A percentile compares a stretch with the other conserved stretches of the same genome.
phyloP scores from a whole-genome alignment of 1,139 yeast species.

The Meyerozyma elateridarum region DNA sequence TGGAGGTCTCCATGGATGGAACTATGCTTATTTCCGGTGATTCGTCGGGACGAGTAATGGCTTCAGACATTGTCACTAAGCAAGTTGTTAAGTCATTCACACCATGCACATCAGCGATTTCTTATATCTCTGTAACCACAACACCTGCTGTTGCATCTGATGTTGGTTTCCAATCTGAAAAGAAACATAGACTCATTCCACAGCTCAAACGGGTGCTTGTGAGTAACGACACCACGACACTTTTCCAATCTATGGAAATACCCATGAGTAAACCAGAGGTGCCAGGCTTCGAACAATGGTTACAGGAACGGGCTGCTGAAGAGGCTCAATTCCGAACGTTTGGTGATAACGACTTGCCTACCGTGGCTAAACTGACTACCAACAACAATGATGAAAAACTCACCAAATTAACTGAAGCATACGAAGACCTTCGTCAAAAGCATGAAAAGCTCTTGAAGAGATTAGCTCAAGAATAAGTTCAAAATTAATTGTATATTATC shows the following conservation, averaged over 20 bases:
- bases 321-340: conserved; percentile 46
- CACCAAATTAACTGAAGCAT: conserved; percentile 49
- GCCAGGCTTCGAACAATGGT: conserved; percentile 33
- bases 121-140: conserved; percentile 19
- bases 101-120: conserved; percentile 41
- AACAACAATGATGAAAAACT: conserved; percentile 39
- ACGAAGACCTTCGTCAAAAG: conserved; percentile 51
- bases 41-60: conserved; percentile 57
- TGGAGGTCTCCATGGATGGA: conserved; percentile 72
- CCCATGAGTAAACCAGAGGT: conserved; percentile 14
- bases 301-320: conserved; percentile 44
- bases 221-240: conserved; percentile 40
- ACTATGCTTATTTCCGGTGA: conserved; percentile 74
- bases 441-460: conserved; percentile 56
- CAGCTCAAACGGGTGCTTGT: conserved; percentile 56
- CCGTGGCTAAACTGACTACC: conserved; percentile 10
- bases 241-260: conserved; percentile 48
- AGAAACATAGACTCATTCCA: conserved; percentile 44
- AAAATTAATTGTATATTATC: neutral
- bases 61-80: conserved; percentile 70
- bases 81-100: conserved; percentile 69
- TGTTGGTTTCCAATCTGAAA: conserved; percentile 22
- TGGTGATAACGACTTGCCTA: conserved; percentile 11
- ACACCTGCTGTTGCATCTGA: conserved; percentile 8
- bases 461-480: conserved; percentile 45